Base-by-base conservation (phyloP, 129 eudicot genomes). In the Lonicera japonica region DNA sequence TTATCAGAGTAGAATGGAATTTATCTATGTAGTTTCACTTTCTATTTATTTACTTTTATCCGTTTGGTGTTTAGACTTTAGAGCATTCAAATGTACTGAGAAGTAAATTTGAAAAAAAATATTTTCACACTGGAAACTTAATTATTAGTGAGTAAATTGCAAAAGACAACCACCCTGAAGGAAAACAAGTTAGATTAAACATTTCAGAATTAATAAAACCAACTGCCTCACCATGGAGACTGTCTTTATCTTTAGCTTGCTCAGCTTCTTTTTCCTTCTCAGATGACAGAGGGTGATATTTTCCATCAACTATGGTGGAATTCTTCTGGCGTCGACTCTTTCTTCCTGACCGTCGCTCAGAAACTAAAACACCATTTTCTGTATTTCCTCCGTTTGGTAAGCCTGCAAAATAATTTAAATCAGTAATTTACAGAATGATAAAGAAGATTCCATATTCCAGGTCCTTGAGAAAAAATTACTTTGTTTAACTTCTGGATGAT, bases 291-390 rank as follows among this genome's bases (percentile, higher is more conserved):
- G 69, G 60, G 25, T 70, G 85, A 69, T 56, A 60, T 66, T 76
- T 68, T 56, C 76, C 89, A 60, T 77, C 87, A 19, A 60, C 25
- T 21, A 63, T 87, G 56, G 85, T 61, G 5, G 80, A 59, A 70
- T 65, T 80, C 64, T 74, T 84, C 59, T 70, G 80, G 39, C 90
- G 82, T 65, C 70, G 75, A 51, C 81, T 61, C 69, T 76, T 86
- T 75, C 94, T 87, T 47, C 94, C 90, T 3, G 78, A 18, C 63
- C 79, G 77, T 4, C 65, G 75, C 8, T 79, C 87, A 58, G 77
- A 67, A 58, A 43, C 64, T 15, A 54, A 62, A 24, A 63, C 60
- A 46, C 65, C 95, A 80, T 63, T 71, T 25, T 74, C 78, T 25
- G 53, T 58, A 70, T 61, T 54, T 54, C 61, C 79, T 63, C 74